Conservation (phyloP, 2,329 filamentous ascomycete species). For the Xylaria sp. region DNA sequence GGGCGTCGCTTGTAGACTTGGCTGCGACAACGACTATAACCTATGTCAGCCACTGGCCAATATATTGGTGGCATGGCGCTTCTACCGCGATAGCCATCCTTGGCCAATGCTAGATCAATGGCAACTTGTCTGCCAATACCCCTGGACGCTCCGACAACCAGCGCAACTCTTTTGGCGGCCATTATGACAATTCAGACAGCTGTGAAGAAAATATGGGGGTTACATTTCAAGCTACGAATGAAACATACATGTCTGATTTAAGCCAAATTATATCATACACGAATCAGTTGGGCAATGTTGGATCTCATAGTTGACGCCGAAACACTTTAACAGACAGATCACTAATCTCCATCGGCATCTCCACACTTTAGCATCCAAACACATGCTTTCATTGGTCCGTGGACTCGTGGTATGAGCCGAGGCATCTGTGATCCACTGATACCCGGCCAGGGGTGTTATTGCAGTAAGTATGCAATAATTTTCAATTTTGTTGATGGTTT, state of each 20-base stretch:
- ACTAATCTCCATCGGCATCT: slow-evolving; percentile 5
- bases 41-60: slow-evolving; percentile 13
- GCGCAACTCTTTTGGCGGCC: slow-evolving; percentile 65
- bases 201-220: background rate
- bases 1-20: slow-evolving; percentile 76
- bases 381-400: background rate
- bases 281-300: background rate
- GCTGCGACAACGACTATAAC: slow-evolving; percentile 77
- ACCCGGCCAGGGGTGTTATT: background rate
- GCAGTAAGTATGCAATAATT: too few relatives aligned
- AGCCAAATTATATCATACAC: background rate
- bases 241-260: background rate
- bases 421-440: slow-evolving; percentile 6
- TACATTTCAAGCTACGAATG: slow-evolving; percentile 5
- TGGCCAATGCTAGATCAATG: slow-evolving; percentile 79
- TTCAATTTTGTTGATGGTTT: too few relatives aligned
- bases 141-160: slow-evolving; percentile 79
- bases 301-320: background rate
- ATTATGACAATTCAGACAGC: slow-evolving; percentile 20
- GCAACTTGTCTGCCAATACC: slow-evolving; percentile 86
- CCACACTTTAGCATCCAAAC: background rate
- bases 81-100: slow-evolving; percentile 75
- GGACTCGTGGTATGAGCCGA: background rate
- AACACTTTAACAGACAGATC: background rate
- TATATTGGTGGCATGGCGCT: background rate